A percentile compares a stretch with the other conserved stretches of the same genome.
Conservation (phyloP, 140 eudicot species). For the Stevia rebaudiana region DNA sequence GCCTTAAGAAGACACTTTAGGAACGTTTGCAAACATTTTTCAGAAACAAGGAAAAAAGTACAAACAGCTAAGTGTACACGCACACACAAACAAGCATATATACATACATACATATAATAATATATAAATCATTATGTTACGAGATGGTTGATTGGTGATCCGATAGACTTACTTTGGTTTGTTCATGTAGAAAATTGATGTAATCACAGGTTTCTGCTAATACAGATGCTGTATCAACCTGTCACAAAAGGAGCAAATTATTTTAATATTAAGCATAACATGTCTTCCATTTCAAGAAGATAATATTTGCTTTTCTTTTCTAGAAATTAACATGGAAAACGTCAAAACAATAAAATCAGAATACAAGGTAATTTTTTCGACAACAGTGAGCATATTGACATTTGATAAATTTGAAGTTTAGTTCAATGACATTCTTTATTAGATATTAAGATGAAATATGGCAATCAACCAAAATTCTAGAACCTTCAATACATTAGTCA, state of each 20-base stretch:
- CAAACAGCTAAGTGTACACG: not conserved
- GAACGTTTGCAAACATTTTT: not conserved
- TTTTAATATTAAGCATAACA: not conserved
- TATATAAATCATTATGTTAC: not conserved
- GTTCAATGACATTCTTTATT: not conserved
- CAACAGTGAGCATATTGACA: not conserved
- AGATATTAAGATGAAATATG: not conserved
- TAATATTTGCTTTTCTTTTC: not conserved
- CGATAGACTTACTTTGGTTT: constrained; percentile 57
- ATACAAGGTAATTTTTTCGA: not conserved
- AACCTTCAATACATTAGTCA: no score
- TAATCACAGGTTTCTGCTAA: constrained; percentile 67
- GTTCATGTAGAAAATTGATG: constrained; percentile 71
- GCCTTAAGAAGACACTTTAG: not conserved
- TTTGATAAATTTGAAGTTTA: not conserved
- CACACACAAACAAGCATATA: not conserved
- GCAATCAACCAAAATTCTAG: not conserved
- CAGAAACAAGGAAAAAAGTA: no score
- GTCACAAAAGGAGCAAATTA: constrained; percentile 21
- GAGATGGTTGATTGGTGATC: not conserved
- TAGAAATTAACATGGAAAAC: not conserved
- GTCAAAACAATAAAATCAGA: not conserved
- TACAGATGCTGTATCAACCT: constrained; percentile 84
- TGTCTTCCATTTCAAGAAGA: not conserved
- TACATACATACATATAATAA: not conserved